Percentiles rank a stretch among this genome's conserved stretches.
phyloP scores from a whole-genome alignment of 768 basidiomycete genomes.

The Pleurotus sapidus region DNA sequence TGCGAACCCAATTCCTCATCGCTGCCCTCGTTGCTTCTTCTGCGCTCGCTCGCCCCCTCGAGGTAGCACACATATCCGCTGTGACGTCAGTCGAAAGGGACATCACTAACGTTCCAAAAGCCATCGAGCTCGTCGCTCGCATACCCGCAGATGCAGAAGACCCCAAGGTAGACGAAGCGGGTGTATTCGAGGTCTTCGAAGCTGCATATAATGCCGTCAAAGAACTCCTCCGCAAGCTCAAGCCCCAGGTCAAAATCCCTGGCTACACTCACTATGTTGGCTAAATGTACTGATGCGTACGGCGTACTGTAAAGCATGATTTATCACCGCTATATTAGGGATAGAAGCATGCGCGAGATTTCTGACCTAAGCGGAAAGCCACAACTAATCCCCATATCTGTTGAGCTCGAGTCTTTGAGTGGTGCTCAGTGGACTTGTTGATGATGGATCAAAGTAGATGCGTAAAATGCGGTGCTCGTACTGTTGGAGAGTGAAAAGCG shows the following conservation, averaged over 20 bases:
- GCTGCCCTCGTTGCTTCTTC: slow-evolving; percentile 1
- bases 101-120: background rate
- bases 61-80: background rate
- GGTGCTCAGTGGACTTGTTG: too few species aligned
- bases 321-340: too few species aligned
- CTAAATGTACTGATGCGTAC: background rate
- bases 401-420: too few species aligned
- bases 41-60: background rate
- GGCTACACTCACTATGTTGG: slow-evolving; percentile 6
- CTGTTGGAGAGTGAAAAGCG: too few species aligned
- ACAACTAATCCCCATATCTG: too few species aligned
- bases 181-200: background rate
- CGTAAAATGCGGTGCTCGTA: too few species aligned
- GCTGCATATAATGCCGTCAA: slow-evolving; percentile 3
- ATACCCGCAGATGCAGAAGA: background rate
- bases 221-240: background rate
- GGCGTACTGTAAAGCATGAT: too few species aligned
- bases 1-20: slow-evolving; percentile 10
- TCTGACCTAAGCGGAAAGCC: too few species aligned
- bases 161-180: background rate
- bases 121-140: background rate
- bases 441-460: too few species aligned
- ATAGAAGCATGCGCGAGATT: too few species aligned
- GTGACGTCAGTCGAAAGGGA: background rate
- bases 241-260: slow-evolving; percentile 2